phyloP scores from a whole-genome alignment of 345 rosid genomes.

The Ceriops zippeliana region DNA sequence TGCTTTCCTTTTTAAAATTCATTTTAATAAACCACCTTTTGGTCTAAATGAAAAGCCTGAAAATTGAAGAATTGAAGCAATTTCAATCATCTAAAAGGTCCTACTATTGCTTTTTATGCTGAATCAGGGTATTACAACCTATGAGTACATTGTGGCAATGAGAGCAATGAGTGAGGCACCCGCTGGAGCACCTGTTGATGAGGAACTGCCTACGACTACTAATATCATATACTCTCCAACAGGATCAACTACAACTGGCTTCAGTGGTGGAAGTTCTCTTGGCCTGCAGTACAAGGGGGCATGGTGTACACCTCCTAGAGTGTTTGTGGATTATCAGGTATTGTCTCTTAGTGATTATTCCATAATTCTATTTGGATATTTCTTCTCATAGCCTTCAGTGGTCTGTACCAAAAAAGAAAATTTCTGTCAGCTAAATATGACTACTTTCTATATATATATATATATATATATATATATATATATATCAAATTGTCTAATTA shows the following conservation, averaged over 20 bases:
- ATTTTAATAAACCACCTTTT: no score
- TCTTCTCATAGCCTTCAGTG: neutral
- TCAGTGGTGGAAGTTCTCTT: constrained; percentile 88
- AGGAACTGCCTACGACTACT: constrained; percentile 42
- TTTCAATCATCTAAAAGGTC: neutral
- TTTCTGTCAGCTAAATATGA: neutral
- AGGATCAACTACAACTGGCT: constrained; percentile 83
- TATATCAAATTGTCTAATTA: no score
- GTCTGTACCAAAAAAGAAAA: neutral
- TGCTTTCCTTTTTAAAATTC: no score
- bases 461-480: no score
- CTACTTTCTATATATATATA: no score
- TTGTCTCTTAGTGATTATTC: constrained; percentile 7
- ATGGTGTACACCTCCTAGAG: constrained; percentile 98
- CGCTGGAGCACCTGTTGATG: constrained; percentile 67
- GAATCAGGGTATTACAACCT: constrained; percentile 81
- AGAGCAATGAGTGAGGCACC: constrained; percentile 93
- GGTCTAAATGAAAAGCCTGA: no score
- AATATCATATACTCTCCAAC: constrained; percentile 70
- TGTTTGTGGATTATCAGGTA: constrained; percentile 95
- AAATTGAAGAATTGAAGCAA: neutral
- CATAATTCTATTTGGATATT: neutral
- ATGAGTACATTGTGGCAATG: constrained; percentile 89
- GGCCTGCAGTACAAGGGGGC: constrained; percentile 78
- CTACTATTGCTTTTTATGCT: constrained; percentile 8